A percentile compares a stretch with the other conserved stretches of the same genome.
phyloP scores from a whole-genome alignment of 2,329 filamentous ascomycete genomes.

The Ascochyta lentis region DNA sequence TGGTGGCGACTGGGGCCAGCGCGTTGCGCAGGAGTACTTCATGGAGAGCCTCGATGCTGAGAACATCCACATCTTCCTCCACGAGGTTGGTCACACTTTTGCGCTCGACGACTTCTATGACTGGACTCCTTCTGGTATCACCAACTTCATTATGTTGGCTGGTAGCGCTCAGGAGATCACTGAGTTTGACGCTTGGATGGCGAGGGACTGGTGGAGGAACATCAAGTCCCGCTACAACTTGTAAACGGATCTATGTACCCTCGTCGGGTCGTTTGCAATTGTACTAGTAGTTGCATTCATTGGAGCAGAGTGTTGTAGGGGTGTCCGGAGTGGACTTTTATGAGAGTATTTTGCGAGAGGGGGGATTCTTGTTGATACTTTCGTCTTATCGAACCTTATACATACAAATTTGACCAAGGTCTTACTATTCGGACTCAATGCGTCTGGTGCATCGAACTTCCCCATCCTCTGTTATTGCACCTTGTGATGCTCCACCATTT shows the following conservation, averaged over 20 bases:
- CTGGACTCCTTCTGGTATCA: conserved; percentile 53
- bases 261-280: too few species aligned
- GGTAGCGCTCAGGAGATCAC: conserved; percentile 53
- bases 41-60: conserved; percentile 46
- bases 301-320: neutral
- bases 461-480: too few species aligned
- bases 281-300: neutral
- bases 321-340: neutral
- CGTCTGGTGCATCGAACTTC: too few species aligned
- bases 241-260: conserved; percentile 6
- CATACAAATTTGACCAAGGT: too few species aligned
- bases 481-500: too few species aligned
- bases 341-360: neutral
- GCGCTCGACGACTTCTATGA: conserved; percentile 55
- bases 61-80: conserved; percentile 56
- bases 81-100: conserved; percentile 56
- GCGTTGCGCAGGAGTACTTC: conserved; percentile 55
- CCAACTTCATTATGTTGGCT: conserved; percentile 56
- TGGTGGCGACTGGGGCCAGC: conserved; percentile 58
- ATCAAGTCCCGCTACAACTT: conserved; percentile 33
- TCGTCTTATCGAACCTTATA: neutral
- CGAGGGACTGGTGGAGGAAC: conserved; percentile 56
- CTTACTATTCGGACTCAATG: too few species aligned
- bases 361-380: conserved; percentile 3
- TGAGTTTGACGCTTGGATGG: conserved; percentile 60